phyloP scores from a whole-genome alignment of 176 grass and related monocot species.

The Oryza australiensis region DNA sequence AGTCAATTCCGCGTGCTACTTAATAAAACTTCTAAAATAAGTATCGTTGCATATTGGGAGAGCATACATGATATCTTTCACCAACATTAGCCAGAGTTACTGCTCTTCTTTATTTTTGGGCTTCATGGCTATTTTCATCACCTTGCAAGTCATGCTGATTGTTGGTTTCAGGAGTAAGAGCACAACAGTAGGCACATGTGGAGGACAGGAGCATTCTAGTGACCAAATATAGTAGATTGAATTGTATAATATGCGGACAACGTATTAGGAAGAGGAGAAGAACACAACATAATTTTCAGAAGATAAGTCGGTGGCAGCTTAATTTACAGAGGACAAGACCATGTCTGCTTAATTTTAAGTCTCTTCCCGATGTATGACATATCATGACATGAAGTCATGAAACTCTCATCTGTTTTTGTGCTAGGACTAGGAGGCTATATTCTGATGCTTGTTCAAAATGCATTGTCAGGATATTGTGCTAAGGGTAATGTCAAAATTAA shows the following conservation, averaged over 20 bases:
- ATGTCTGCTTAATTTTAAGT: not conserved
- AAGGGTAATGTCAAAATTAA: constrained; percentile 2
- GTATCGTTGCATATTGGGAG: no score
- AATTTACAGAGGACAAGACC: not conserved
- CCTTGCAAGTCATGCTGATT: not conserved
- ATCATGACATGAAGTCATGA: not conserved
- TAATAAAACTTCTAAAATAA: no score
- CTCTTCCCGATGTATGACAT: not conserved
- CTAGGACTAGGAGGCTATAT: not conserved
- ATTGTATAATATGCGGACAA: not conserved
- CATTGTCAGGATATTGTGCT: not conserved
- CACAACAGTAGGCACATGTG: not conserved
- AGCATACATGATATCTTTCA: no score
- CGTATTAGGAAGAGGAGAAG: not conserved
- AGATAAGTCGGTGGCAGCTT: not conserved
- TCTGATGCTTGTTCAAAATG: constrained; percentile 4
- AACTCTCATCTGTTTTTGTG: not conserved
- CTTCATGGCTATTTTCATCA: no score
- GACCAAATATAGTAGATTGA: not conserved
- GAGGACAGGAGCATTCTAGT: not conserved
- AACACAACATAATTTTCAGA: not conserved
- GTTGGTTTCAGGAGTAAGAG: not conserved
- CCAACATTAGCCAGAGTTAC: no score
- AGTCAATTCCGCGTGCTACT: no score
- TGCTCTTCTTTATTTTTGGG: no score